Evolutionary conservation across 2,329 filamentous ascomycete genomes (phyloP).

Genomic region (Epichloe baconii): DNA sequence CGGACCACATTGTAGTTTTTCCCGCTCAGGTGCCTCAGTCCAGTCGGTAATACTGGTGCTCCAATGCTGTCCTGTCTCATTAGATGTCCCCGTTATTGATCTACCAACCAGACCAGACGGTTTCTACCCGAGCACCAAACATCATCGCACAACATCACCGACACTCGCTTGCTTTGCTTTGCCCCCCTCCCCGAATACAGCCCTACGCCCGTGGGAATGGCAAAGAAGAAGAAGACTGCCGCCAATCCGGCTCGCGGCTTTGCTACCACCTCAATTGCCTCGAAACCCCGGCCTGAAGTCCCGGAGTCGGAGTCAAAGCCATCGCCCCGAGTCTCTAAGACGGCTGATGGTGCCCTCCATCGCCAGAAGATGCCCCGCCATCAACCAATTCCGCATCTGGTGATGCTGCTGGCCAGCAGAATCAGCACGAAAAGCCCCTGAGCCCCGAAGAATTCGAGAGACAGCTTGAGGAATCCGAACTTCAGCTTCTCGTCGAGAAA

Average conservation of each 20-base stretch:
- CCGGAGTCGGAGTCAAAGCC: slow-evolving; percentile 22
- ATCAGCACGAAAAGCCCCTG: slow-evolving; percentile 33
- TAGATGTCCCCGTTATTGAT: neutral
- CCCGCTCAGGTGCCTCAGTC: too few species aligned
- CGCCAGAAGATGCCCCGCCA: slow-evolving; percentile 15
- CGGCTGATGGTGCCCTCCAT: slow-evolving; percentile 13
- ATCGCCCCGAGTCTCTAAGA: slow-evolving; percentile 12
- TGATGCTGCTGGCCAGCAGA: slow-evolving; percentile 4
- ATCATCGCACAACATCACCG: neutral
- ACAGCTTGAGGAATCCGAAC: slow-evolving; percentile 78
- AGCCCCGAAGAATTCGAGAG: slow-evolving; percentile 82
- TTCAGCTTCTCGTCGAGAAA: slow-evolving; percentile 80
- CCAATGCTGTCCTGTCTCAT: too few species aligned
- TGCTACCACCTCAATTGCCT: slow-evolving; percentile 84
- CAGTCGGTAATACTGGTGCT: too few species aligned
- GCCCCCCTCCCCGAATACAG: neutral
- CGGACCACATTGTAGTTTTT: too few species aligned
- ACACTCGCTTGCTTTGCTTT: neutral
- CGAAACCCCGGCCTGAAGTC: slow-evolving; percentile 58
- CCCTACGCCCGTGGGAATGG: slow-evolving; percentile 37
- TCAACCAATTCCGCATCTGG: slow-evolving; percentile 8
- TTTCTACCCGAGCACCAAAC: neutral
- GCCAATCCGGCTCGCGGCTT: slow-evolving; percentile 85
- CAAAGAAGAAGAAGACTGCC: slow-evolving; percentile 85
- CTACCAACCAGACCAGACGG: neutral